Evolutionary conservation across 2,329 filamentous ascomycete species (phyloP).

Genomic region (Cladophialophora exuberans): DNA sequence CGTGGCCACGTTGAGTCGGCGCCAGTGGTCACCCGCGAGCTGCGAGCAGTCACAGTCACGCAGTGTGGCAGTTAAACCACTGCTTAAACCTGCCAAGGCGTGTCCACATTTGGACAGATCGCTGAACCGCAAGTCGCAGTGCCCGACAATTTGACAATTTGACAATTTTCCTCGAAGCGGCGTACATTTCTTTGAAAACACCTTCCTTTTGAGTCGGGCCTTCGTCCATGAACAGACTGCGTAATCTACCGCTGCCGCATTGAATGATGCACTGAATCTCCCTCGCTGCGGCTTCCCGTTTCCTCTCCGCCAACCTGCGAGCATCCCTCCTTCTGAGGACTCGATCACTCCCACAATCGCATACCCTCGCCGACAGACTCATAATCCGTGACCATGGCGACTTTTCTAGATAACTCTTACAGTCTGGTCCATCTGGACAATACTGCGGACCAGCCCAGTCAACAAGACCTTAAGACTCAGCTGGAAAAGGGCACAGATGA

Average conservation of each 20-base stretch:
- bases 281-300: neutral
- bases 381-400: slow-evolving; percentile 70
- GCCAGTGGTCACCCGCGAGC: too few species aligned
- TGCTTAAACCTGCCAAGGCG: slow-evolving; percentile 11
- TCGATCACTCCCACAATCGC: neutral
- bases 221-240: neutral
- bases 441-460: slow-evolving; percentile 83
- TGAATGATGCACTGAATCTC: slow-evolving; percentile 3
- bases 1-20: too few species aligned
- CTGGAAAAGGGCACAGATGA: slow-evolving; percentile 94
- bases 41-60: too few species aligned
- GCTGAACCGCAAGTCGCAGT: slow-evolving; percentile 5
- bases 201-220: neutral
- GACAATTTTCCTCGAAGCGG: neutral
- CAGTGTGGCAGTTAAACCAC: too few species aligned
- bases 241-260: neutral
- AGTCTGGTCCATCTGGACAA: slow-evolving; percentile 98
- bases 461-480: slow-evolving; percentile 90
- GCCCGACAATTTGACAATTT: neutral
- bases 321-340: neutral
- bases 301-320: neutral
- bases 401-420: slow-evolving; percentile 92
- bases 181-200: slow-evolving; percentile 4
- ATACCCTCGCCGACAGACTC: neutral
- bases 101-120: slow-evolving; percentile 18